Conservation (phyloP, 805 yeast species). For the Wickerhamomyces pijperi region DNA sequence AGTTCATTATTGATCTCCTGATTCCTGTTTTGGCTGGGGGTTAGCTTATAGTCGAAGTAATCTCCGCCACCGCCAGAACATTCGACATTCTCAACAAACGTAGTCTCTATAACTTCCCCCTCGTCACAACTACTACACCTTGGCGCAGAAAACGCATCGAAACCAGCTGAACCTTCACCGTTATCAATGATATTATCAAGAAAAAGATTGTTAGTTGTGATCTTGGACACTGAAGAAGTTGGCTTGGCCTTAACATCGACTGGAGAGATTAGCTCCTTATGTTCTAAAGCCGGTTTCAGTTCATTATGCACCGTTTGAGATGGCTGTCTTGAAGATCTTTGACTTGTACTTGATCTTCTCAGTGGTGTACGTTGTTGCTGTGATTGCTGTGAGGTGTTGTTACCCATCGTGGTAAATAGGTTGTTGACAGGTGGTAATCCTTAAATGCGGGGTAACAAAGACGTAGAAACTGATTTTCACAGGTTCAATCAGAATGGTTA, state of each 20-base stretch:
- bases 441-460: too few relatives aligned
- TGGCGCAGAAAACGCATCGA: not conserved
- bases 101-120: not conserved
- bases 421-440: too few relatives aligned
- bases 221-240: not conserved
- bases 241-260: not conserved
- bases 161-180: not conserved
- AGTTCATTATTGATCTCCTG: not conserved
- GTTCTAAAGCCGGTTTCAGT: not conserved
- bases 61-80: too few relatives aligned
- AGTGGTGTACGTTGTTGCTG: too few relatives aligned
- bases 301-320: not conserved
- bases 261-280: not conserved
- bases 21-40: not conserved
- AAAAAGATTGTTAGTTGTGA: not conserved
- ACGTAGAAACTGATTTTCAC: too few relatives aligned
- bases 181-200: not conserved
- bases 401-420: slow-evolving; percentile 1
- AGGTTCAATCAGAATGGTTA: too few relatives aligned
- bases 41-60: not conserved
- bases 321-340: too few relatives aligned
- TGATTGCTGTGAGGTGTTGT: not conserved
- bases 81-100: not conserved
- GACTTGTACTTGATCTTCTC: too few relatives aligned
- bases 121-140: not conserved